These are phyloP conservation scores for Cystobasidium slooffiae DNA, from an alignment of 1,284 basidiomycete species.

Conservation along the genomic window DNA sequence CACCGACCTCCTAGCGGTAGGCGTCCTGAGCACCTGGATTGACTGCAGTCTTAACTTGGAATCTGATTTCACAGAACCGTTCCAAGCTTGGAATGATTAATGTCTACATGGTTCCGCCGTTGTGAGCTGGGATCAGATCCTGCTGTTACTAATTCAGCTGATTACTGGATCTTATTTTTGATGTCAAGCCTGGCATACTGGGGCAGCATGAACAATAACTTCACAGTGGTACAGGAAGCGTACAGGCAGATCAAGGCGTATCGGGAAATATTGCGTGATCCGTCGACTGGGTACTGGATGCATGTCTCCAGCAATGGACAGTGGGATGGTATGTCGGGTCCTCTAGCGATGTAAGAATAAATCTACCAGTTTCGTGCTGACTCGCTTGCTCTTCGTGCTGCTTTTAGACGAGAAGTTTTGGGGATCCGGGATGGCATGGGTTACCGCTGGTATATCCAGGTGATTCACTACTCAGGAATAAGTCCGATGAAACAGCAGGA, in stretches of 20 bases:
- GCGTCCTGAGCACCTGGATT: no score
- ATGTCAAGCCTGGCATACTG: constrained; percentile 71
- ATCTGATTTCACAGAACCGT: constrained; percentile 48
- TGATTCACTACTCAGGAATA: no score
- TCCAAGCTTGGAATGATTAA: constrained; percentile 54
- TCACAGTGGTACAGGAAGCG: constrained; percentile 69
- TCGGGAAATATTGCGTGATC: constrained; percentile 61
- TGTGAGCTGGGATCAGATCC: no score
- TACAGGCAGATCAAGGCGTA: constrained; percentile 81
- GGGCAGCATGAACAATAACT: constrained; percentile 71
- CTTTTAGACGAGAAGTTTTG: constrained; percentile 60
- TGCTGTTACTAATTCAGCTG: no score
- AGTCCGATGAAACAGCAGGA: no score
- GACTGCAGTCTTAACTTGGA: no score
- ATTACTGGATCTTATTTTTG: not conserved
- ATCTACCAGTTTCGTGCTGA: not conserved
- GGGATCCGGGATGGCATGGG: constrained; percentile 84
- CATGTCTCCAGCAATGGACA: constrained; percentile 8
- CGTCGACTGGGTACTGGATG: constrained; percentile 66
- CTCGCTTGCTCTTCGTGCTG: constrained; percentile 56
- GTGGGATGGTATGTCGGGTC: not conserved
- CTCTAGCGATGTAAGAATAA: not conserved
- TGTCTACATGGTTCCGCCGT: constrained; percentile 79
- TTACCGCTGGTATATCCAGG: constrained; percentile 78
- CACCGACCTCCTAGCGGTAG: no score